A percentile compares a stretch with the other conserved stretches of the same genome.
Conservation (phyloP, 805 yeast genomes). For the Torulaspora quercuum region DNA sequence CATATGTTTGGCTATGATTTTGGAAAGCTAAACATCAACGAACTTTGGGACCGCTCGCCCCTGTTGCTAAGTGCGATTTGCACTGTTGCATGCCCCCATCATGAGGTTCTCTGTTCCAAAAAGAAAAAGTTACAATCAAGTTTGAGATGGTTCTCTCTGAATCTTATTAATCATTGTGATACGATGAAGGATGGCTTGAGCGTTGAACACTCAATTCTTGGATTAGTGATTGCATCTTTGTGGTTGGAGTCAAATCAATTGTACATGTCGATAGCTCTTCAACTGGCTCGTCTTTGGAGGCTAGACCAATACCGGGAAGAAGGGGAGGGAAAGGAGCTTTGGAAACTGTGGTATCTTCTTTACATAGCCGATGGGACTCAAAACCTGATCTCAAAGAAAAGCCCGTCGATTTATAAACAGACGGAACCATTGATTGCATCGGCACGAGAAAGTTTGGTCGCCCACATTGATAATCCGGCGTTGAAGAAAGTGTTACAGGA, state of each 20-base stretch:
- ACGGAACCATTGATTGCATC: slow-evolving; percentile 42
- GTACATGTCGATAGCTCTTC: slow-evolving; percentile 66
- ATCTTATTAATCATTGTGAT: slow-evolving; percentile 31
- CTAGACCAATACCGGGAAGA: slow-evolving; percentile 12
- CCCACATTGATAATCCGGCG: slow-evolving; percentile 11
- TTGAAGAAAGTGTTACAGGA: slow-evolving; percentile 17
- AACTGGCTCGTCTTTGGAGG: slow-evolving; percentile 48
- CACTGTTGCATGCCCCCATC: slow-evolving; percentile 60
- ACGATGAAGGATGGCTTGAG: slow-evolving; percentile 42
- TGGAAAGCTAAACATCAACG: slow-evolving; percentile 46
- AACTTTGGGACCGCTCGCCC: slow-evolving; percentile 54
- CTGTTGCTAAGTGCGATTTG: slow-evolving; percentile 57
- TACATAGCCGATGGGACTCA: slow-evolving; percentile 69
- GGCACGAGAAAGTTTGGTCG: slow-evolving; percentile 11
- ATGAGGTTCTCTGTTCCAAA: slow-evolving; percentile 35
- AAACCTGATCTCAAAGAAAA: slow-evolving; percentile 55
- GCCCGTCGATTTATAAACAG: slow-evolving; percentile 48
- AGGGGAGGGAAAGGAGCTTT: slow-evolving; percentile 32
- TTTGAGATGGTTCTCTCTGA: slow-evolving; percentile 37
- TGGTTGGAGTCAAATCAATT: slow-evolving; percentile 65
- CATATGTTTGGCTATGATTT: slow-evolving; percentile 66
- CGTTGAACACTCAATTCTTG: slow-evolving; percentile 58
- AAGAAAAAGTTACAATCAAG: slow-evolving; percentile 29
- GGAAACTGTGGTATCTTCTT: slow-evolving; percentile 63
- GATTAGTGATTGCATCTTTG: slow-evolving; percentile 61